A percentile compares a stretch with the other conserved stretches of the same genome.
phyloP scores from a whole-genome alignment of 495 filamentous ascomycete genomes.

The Daldinia concentrica region DNA sequence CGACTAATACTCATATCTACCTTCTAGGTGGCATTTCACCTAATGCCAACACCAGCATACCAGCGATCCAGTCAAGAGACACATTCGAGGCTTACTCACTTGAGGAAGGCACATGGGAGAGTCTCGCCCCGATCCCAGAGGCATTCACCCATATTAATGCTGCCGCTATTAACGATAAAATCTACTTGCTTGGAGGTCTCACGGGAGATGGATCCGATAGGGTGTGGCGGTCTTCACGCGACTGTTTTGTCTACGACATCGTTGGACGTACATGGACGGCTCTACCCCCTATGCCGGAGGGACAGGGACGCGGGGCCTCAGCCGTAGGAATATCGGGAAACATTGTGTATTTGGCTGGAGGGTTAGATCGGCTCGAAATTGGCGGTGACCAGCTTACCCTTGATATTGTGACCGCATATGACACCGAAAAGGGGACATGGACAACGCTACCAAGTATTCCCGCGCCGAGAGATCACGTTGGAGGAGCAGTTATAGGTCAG shows the following conservation, averaged over 20 bases:
- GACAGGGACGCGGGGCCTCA: neutral
- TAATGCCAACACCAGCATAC: neutral
- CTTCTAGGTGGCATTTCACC: conserved; percentile 43
- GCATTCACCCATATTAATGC: neutral
- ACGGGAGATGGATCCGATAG: conserved; percentile 18
- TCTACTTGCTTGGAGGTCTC: conserved; percentile 53
- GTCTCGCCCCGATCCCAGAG: conserved; percentile 27
- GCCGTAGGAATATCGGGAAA: neutral
- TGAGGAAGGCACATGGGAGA: conserved; percentile 43
- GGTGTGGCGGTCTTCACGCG: conserved; percentile 29
- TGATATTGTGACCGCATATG: neutral
- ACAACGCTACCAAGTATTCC: conserved; percentile 36
- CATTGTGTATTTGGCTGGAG: neutral
- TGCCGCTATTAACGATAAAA: conserved; percentile 46
- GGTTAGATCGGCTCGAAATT: neutral
- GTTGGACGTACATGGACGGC: neutral
- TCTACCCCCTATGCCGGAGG: neutral
- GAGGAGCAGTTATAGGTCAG: conserved; percentile 43
- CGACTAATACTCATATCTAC: conserved; percentile 35
- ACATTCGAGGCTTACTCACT: conserved; percentile 32
- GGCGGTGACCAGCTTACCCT: neutral
- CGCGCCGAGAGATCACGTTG: conserved; percentile 47
- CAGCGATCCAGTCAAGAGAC: conserved; percentile 10
- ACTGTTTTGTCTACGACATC: neutral
- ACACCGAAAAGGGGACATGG: neutral